These are phyloP conservation scores for Peronospora farinosa DNA, from an alignment of 352 stramenopile species.

Conservation along the genomic window DNA sequence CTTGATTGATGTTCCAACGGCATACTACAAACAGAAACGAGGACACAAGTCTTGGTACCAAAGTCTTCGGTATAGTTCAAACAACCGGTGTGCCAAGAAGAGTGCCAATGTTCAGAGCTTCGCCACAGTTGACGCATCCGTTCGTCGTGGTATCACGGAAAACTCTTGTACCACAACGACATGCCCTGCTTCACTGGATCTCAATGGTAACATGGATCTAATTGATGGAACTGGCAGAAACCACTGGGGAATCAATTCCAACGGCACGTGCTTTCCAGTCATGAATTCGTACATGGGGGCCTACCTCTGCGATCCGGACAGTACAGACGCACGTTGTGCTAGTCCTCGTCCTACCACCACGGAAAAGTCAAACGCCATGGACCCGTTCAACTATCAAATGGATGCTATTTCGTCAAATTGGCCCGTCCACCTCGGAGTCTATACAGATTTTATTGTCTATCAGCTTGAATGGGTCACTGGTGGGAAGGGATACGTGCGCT, in stretches of 20 bases:
- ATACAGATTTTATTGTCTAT: constrained; percentile 59
- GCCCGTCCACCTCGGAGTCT: constrained; percentile 59
- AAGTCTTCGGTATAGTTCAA: constrained; percentile 51
- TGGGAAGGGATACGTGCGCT: constrained; percentile 30
- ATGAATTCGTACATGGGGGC: constrained; percentile 51
- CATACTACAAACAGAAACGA: constrained; percentile 34
- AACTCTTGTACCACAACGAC: constrained; percentile 38
- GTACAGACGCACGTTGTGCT: constrained; percentile 25
- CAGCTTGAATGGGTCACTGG: constrained; percentile 40
- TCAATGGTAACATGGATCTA: constrained; percentile 36
- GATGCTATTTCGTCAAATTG: constrained; percentile 66
- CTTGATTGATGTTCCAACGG: constrained; percentile 36
- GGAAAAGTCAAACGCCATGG: constrained; percentile 42
- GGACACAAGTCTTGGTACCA: constrained; percentile 59
- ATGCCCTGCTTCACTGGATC: constrained; percentile 46
- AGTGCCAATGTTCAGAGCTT: constrained; percentile 35
- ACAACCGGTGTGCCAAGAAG: constrained; percentile 44
- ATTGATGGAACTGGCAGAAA: constrained; percentile 38
- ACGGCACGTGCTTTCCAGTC: constrained; percentile 45
- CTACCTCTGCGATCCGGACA: constrained; percentile 49
- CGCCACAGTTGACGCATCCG: constrained; percentile 32
- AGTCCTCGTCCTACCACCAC: constrained; percentile 40
- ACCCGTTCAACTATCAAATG: constrained; percentile 44
- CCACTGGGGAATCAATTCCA: constrained; percentile 51
- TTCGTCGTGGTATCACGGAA: constrained; percentile 35